A percentile compares a stretch with the other conserved stretches of the same genome.
Conservation (phyloP, 306 rosid genomes). For the Ceratonia siliqua region DNA sequence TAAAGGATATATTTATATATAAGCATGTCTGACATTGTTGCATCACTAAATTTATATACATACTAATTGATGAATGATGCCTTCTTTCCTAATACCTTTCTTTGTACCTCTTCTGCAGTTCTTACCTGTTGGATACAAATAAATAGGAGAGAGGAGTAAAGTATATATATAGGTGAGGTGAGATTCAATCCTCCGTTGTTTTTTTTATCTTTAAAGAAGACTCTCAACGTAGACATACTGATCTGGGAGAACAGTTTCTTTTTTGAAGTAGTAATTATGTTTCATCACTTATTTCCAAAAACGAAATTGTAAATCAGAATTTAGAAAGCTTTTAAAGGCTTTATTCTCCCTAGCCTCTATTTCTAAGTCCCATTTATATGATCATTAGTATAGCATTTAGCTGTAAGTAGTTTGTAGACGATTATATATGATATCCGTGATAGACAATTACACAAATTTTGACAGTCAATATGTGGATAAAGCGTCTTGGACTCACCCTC, state of each 20-base stretch:
- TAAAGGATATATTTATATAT: neutral
- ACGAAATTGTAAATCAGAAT: conserved; percentile 48
- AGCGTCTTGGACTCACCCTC: neutral
- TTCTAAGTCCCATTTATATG: conserved; percentile 12
- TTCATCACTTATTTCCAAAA: conserved; percentile 10
- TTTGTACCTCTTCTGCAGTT: conserved; percentile 45
- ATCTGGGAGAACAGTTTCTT: conserved; percentile 35
- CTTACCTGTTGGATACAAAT: conserved; percentile 37
- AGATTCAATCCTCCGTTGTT: conserved; percentile 39
- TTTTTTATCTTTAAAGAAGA: conserved; percentile 40
- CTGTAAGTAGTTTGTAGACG: neutral
- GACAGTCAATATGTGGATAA: neutral
- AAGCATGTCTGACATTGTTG: conserved; percentile 6
- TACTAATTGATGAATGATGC: neutral
- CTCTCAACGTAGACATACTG: conserved; percentile 31
- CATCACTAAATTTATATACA: neutral
- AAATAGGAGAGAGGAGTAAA: conserved; percentile 27
- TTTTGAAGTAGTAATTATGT: conserved; percentile 28
- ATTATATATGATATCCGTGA: neutral
- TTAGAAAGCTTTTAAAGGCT: conserved; percentile 25
- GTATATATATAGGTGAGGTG: conserved; percentile 33
- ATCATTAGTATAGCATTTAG: neutral
- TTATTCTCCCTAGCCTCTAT: conserved; percentile 21
- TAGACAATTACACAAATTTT: neutral
- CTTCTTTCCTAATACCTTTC: conserved; percentile 5